Evolutionary conservation across 495 filamentous ascomycete species (phyloP), one percentile per base, ranked within the genome.

Genomic region (Amphirosellinia nigrospora): DNA sequence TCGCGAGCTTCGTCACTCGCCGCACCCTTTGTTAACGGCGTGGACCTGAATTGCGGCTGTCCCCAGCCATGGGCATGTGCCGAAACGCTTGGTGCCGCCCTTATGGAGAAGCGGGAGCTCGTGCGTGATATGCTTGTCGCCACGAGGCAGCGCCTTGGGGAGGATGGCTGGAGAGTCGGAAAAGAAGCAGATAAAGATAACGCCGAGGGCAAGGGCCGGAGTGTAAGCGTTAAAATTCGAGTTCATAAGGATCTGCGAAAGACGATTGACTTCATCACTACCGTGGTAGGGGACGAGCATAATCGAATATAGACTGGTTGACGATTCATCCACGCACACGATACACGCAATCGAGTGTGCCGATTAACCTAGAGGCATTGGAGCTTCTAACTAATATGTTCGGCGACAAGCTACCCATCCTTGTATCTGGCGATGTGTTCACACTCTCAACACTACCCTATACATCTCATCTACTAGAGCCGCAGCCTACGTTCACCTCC

Each of bases 41-140:
- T 92, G 21, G 87, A 91, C 72, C 77, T 92, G 16, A 92, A 92
- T 76, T 92, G 89, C 74, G 89, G 89, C 13, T 92, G 89, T 69
- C 89, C 89, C 3, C 89, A 92, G 78, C 86, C 84, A 4, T 92
- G 89, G 89, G 89, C 89, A 0, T 88, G 89, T 68, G 82, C 87
- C 52, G 85, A 87, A 68, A 84, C 82, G 0, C 82, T 92, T 11
- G 89, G 89, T 30, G 89, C 89, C 16, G 86, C 85, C 52, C 78
- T 92, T 11, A 91, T 92, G 89, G 78, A 86, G 56, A 79, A 84
- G 56, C 84, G 86, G 23, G 82, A 86, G 71, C 80, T 88, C 1
- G 89, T 92, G 32, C 82, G 84, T 7, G 84, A 86, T 55, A 88
- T 91, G 84, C 84, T 91, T 6, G 60, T 81, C 9, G 82, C 82